Conservation (phyloP, 2,329 filamentous ascomycete species). For the Grosmannia penicillata region DNA sequence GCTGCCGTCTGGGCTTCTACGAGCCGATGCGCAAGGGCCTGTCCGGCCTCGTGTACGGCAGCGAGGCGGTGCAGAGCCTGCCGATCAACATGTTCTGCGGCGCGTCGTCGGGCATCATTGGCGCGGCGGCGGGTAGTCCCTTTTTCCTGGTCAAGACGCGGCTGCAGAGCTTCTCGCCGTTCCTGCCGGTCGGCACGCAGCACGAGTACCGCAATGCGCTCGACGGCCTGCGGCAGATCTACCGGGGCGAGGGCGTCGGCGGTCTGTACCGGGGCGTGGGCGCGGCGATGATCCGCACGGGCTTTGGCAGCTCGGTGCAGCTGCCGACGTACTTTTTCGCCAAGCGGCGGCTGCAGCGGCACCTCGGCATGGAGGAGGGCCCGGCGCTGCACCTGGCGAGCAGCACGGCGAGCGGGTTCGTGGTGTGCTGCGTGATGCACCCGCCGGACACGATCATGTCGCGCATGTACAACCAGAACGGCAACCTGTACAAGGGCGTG, state of each 20-base stretch:
- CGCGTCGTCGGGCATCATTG: constrained; percentile 76
- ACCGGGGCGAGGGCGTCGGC: constrained; percentile 55
- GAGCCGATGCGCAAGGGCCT: constrained; percentile 72
- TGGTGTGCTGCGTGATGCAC: constrained; percentile 96
- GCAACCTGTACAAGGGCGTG: constrained; percentile 86
- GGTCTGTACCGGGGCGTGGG: constrained; percentile 84
- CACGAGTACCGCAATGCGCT: constrained; percentile 77
- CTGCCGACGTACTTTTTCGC: constrained; percentile 97
- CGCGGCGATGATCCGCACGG: constrained; percentile 90
- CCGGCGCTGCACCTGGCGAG: constrained; percentile 77
- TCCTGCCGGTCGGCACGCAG: constrained; percentile 90
- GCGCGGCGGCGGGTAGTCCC: constrained; percentile 82
- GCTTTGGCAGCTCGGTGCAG: constrained; percentile 91
- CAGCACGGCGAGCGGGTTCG: constrained; percentile 82
- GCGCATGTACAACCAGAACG: constrained; percentile 96
- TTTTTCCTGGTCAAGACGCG: constrained; percentile 98
- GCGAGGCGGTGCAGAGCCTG: constrained; percentile 65
- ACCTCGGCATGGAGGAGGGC: constrained; percentile 82
- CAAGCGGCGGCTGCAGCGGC: constrained; percentile 68
- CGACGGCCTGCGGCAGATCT: constrained; percentile 74
- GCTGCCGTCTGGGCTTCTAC: constrained; percentile 93
- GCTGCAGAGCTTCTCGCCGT: constrained; percentile 84
- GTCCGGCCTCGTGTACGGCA: constrained; percentile 54
- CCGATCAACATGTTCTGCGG: constrained; percentile 90
- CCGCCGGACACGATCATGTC: constrained; percentile 94